These are phyloP conservation scores for Malus hybrid DNA, from an alignment of 331 rosid species.

Conservation along the genomic window DNA sequence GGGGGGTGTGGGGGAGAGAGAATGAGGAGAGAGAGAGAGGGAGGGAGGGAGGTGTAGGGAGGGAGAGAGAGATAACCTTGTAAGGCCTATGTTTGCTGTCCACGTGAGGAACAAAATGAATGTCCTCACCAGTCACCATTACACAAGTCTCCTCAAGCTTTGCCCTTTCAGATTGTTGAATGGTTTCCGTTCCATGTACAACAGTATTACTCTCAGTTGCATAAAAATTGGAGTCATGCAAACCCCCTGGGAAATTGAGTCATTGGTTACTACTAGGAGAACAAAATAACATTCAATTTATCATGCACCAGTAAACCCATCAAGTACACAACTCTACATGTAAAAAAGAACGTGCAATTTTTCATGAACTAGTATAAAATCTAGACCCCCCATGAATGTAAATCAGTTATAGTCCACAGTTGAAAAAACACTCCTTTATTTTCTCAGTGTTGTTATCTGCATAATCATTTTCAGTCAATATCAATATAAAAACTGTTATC, in stretches of 20 bases:
- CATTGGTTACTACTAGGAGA: constrained; percentile 1
- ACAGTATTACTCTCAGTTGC: constrained; percentile 16
- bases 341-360: neutral
- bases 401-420: neutral
- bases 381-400: neutral
- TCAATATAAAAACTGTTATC: neutral
- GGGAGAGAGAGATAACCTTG: constrained; percentile 42
- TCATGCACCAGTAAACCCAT: neutral
- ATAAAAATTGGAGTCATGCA: constrained; percentile 25
- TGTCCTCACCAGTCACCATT: constrained; percentile 50
- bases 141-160: constrained; percentile 71
- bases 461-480: neutral
- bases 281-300: neutral
- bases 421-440: neutral
- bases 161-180: constrained; percentile 17
- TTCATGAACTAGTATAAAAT: neutral
- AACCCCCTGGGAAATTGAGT: constrained; percentile 22
- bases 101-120: constrained; percentile 26
- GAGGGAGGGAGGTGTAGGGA: neutral
- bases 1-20: neutral
- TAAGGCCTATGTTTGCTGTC: constrained; percentile 23
- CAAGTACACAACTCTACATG: neutral
- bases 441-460: neutral
- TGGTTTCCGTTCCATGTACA: constrained; percentile 24
- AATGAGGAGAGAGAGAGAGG: neutral